A percentile compares a stretch with the other conserved stretches of the same genome.
phyloP scores from a whole-genome alignment of 2,329 filamentous ascomycete species.

The Hypoxylon sp. region DNA sequence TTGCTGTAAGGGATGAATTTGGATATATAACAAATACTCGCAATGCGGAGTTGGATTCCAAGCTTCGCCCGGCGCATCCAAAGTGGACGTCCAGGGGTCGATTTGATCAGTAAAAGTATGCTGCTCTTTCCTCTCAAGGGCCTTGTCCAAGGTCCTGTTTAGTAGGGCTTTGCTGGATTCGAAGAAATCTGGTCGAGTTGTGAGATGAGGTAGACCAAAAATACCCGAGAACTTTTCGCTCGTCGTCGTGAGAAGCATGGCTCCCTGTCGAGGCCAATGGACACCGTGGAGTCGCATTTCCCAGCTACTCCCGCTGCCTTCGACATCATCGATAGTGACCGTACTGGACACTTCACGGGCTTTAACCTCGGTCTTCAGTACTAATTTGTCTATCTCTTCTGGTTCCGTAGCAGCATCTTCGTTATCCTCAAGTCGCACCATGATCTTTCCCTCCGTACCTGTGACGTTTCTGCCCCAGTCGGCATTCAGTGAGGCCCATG shows the following conservation, averaged over 20 bases:
- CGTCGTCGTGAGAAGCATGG: conserved; percentile 86
- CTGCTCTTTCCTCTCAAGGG: conserved; percentile 75
- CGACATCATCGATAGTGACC: conserved; percentile 79
- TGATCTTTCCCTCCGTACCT: conserved; percentile 76
- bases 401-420: conserved; percentile 62
- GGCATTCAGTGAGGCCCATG: conserved; percentile 72
- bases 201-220: conserved; percentile 88
- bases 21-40: conserved; percentile 89
- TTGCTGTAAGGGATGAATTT: conserved; percentile 74
- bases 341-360: conserved; percentile 79
- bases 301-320: conserved; percentile 80
- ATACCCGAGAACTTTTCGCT: conserved; percentile 96
- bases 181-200: conserved; percentile 72
- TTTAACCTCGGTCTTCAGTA: conserved; percentile 63
- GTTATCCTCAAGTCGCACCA: conserved; percentile 75
- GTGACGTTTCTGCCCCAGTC: conserved; percentile 88
- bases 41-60: conserved; percentile 79
- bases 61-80: conserved; percentile 72
- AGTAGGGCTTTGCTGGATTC: conserved; percentile 74
- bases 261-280: conserved; percentile 86
- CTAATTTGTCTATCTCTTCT: conserved; percentile 57
- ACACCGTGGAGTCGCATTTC: conserved; percentile 86
- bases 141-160: conserved; percentile 78
- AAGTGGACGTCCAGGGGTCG: conserved; percentile 83
- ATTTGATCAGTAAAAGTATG: conserved; percentile 69